phyloP scores from a whole-genome alignment of 2,329 filamentous ascomycete genomes.

The Xylaria sp. region DNA sequence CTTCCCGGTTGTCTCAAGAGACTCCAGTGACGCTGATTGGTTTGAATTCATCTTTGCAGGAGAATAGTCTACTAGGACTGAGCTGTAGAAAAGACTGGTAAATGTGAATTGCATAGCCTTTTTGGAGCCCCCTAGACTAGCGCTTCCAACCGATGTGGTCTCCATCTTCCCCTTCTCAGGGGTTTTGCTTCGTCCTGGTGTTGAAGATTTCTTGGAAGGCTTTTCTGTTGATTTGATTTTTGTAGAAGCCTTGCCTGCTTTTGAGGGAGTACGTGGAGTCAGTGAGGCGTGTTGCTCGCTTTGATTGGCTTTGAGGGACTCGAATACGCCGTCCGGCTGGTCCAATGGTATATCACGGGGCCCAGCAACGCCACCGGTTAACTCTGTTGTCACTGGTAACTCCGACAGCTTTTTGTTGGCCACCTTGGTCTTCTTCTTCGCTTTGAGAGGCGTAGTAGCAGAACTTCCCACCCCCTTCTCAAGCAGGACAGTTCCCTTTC shows the following conservation, averaged over 20 bases:
- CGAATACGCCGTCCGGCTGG: not conserved
- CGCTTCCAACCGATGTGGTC: not conserved
- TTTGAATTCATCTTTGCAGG: not conserved
- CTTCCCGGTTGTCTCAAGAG: not conserved
- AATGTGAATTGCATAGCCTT: not conserved
- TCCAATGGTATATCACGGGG: not conserved
- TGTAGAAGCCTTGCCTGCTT: not conserved
- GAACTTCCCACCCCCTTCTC: not conserved
- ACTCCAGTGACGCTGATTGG: not conserved
- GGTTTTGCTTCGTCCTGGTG: not conserved
- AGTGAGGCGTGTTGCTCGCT: not conserved
- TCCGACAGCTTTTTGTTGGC: not conserved
- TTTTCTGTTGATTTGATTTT: not conserved
- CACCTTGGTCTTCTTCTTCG: constrained; percentile 6
- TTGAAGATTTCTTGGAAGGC: not conserved
- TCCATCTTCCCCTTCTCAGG: not conserved
- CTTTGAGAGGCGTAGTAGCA: not conserved
- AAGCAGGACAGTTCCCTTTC: not conserved
- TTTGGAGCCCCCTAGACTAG: not conserved
- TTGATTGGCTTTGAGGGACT: not conserved
- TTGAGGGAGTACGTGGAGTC: not conserved
- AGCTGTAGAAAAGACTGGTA: not conserved
- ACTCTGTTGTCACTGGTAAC: not conserved
- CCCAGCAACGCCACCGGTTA: not conserved
- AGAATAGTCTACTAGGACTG: not conserved